These are phyloP conservation scores for Gomphus bonarii DNA, from an alignment of 1,284 basidiomycete species.

Conservation along the genomic window DNA sequence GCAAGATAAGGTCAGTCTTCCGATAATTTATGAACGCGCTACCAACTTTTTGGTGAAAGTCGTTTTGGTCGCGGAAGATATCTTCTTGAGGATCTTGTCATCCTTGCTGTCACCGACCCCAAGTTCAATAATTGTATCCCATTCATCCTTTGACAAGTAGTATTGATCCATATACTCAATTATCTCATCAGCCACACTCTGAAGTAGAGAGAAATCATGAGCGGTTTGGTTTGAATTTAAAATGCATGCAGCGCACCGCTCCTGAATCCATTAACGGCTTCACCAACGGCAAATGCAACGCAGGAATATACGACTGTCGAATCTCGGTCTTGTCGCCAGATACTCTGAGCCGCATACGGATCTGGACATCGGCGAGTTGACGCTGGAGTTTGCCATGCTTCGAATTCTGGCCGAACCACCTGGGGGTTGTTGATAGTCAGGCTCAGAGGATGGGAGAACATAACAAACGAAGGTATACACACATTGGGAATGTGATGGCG, in stretches of 20 bases:
- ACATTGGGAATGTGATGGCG: conserved; percentile 75
- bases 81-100: conserved; percentile 71
- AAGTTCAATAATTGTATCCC: conserved; percentile 91
- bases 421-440: conserved; percentile 22
- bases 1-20: too few species aligned
- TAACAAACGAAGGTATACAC: conserved; percentile 18
- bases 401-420: conserved; percentile 97
- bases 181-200: conserved; percentile 74
- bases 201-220: not conserved
- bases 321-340: conserved; percentile 87
- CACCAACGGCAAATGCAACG: conserved; percentile 72
- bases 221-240: not conserved
- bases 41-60: conserved; percentile 75
- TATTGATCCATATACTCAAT: conserved; percentile 92
- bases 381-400: conserved; percentile 79
- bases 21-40: not conserved
- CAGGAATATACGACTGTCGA: conserved; percentile 83
- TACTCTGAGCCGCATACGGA: conserved; percentile 88
- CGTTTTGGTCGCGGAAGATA: conserved; percentile 72
- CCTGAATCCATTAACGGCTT: conserved; percentile 69
- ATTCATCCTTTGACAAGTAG: conserved; percentile 88
- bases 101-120: conserved; percentile 78
- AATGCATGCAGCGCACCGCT: conserved; percentile 33
- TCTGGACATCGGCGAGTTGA: conserved; percentile 84
- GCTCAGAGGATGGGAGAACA: not conserved